phyloP scores from a whole-genome alignment of 352 stramenopile species.

The Pythium phragmitis region DNA sequence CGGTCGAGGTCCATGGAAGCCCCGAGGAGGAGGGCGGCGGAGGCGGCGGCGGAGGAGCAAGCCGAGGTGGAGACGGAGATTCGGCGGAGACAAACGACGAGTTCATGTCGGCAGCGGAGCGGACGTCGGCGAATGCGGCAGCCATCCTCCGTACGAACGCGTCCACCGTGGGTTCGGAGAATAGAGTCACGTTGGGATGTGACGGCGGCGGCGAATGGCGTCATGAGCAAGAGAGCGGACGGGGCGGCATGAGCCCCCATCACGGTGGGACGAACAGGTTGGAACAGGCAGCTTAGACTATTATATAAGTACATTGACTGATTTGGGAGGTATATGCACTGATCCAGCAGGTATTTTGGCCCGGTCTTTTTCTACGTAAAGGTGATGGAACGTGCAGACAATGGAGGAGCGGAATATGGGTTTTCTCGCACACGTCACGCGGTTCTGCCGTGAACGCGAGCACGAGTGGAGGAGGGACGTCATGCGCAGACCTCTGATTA shows the following conservation, averaged over 20 bases:
- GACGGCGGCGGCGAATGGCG: neutral
- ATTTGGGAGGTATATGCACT: neutral
- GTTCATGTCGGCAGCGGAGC: neutral
- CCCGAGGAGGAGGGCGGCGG: neutral
- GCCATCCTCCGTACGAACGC: neutral
- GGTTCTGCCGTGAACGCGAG: too few species aligned
- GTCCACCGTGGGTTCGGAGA: neutral
- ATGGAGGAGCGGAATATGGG: too few species aligned
- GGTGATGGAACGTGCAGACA: too few species aligned
- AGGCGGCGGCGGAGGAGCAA: neutral
- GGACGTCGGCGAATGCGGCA: neutral
- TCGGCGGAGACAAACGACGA: neutral
- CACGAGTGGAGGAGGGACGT: neutral
- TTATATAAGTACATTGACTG: neutral
- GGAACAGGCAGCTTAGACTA: neutral
- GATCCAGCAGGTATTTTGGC: neutral
- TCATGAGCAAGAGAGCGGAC: neutral
- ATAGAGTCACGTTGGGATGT: neutral
- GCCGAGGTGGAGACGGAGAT: neutral
- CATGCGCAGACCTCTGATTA: neutral
- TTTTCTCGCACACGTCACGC: too few species aligned
- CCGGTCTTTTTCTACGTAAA: neutral
- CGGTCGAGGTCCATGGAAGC: slow-evolving; percentile 1
- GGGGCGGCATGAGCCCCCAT: neutral
- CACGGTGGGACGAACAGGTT: neutral